These are phyloP conservation scores for Stipa capillata DNA, from an alignment of 176 grass and related monocot genomes.

Conservation along the genomic window DNA sequence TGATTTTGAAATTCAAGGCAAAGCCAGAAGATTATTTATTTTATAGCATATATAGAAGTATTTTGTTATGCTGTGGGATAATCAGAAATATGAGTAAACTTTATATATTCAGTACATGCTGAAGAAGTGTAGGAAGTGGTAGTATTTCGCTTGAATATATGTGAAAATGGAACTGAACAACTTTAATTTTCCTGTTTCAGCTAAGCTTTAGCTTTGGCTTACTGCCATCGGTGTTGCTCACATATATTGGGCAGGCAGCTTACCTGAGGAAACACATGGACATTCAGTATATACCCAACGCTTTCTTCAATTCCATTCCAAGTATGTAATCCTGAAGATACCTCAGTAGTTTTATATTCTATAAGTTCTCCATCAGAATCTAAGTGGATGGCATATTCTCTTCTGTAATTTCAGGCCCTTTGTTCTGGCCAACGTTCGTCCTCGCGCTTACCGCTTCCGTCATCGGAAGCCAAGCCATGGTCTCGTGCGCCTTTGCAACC, in stretches of 20 bases:
- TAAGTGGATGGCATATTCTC: neutral
- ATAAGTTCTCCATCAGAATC: neutral
- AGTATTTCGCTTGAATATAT: neutral
- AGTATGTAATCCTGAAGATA: conserved; percentile 36
- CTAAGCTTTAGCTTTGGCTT: conserved; percentile 39
- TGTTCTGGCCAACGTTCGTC: conserved; percentile 58
- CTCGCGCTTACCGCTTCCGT: conserved; percentile 34
- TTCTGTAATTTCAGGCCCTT: conserved; percentile 17
- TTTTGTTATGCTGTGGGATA: neutral
- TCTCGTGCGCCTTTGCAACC: conserved; percentile 55
- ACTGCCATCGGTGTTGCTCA: conserved; percentile 39
- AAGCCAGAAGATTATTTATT: neutral
- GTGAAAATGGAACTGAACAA: neutral
- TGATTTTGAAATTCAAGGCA: neutral
- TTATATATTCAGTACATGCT: neutral
- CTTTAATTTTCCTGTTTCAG: conserved; percentile 1
- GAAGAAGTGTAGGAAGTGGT: neutral
- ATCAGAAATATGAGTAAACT: neutral
- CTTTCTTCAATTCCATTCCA: conserved; percentile 67
- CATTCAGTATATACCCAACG: neutral
- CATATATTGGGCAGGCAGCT: conserved; percentile 63
- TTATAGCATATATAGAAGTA: neutral
- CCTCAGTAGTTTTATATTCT: too few species aligned
- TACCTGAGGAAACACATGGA: conserved; percentile 33
- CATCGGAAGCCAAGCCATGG: conserved; percentile 70